Evolutionary conservation across 805 yeast genomes (phyloP).

Genomic region (Ascoidea tarda): DNA sequence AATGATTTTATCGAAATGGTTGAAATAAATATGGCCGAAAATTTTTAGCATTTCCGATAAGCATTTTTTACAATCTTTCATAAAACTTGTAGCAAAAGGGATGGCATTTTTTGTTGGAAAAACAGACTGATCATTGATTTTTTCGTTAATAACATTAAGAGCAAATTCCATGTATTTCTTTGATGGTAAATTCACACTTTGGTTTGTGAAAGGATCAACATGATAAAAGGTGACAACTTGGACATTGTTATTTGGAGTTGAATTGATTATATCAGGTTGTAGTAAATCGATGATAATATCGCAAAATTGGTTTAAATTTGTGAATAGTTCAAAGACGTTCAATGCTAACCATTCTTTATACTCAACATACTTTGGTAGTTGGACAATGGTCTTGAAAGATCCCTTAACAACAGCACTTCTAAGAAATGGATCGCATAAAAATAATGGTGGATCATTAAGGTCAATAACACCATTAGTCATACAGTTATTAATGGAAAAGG

Average conservation of each 20-base stretch:
- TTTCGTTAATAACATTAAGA: conserved; percentile 76
- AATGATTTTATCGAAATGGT: conserved; percentile 88
- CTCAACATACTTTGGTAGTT: conserved; percentile 89
- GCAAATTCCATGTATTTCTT: conserved; percentile 87
- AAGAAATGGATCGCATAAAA: conserved; percentile 84
- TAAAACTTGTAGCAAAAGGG: conserved; percentile 79
- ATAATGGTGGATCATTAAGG: conserved; percentile 25
- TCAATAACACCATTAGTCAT: conserved; percentile 5
- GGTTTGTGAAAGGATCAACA: conserved; percentile 63
- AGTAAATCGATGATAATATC: conserved; percentile 86
- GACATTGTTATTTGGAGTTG: conserved; percentile 51
- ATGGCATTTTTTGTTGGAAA: conserved; percentile 86
- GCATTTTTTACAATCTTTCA: conserved; percentile 74
- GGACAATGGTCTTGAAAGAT: conserved; percentile 89
- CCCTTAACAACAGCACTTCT: conserved; percentile 94
- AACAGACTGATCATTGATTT: conserved; percentile 75
- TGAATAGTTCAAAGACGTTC: conserved; percentile 79
- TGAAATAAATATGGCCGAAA: conserved; percentile 89
- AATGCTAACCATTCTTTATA: conserved; percentile 92
- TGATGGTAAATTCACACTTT: conserved; percentile 81
- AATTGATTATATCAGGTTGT: conserved; percentile 89
- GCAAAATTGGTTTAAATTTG: conserved; percentile 75
- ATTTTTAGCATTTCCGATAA: conserved; percentile 88
- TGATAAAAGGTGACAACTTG: conserved; percentile 63
- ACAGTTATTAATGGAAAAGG: conserved; percentile 9